A percentile compares a stretch with the other conserved stretches of the same genome.
Conservation (phyloP, 2,329 filamentous ascomycete species). For the Cercospora berteroae region DNA sequence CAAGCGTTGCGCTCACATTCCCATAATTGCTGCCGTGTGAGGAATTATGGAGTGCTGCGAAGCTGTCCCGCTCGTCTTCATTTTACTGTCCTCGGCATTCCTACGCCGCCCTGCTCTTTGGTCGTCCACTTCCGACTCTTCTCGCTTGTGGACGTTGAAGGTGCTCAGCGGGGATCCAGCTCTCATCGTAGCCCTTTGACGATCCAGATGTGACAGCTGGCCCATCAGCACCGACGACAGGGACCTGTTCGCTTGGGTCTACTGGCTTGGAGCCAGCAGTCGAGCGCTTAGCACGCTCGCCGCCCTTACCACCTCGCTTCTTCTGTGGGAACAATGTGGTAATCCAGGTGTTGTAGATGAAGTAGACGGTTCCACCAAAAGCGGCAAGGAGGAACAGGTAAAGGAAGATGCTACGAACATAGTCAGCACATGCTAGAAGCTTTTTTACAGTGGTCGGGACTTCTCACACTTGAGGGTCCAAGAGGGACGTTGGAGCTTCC, state of each 20-base stretch:
- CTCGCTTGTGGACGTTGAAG: slow-evolving; percentile 77
- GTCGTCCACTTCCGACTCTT: slow-evolving; percentile 55
- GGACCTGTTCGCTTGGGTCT: slow-evolving; percentile 57
- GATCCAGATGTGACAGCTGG: slow-evolving; percentile 66
- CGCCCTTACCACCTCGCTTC: slow-evolving; percentile 56
- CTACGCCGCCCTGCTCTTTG: slow-evolving; percentile 42
- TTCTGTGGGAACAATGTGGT: slow-evolving; percentile 91
- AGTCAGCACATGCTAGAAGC: slow-evolving; percentile 4
- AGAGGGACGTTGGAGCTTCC: slow-evolving; percentile 84
- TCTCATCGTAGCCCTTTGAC: slow-evolving; percentile 75
- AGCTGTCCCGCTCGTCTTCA: neutral
- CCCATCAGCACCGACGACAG: slow-evolving; percentile 68
- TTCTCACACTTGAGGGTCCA: slow-evolving; percentile 91
- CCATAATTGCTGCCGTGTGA: neutral
- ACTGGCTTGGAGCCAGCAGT: slow-evolving; percentile 66
- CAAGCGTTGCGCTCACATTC: neutral
- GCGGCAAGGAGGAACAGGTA: slow-evolving; percentile 82
- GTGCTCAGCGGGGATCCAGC: slow-evolving; percentile 89
- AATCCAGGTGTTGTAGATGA: slow-evolving; percentile 98
- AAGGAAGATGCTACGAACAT: slow-evolving; percentile 76
- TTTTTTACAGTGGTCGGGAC: neutral
- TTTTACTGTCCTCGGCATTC: neutral
- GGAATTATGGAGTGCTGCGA: neutral
- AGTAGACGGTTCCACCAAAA: slow-evolving; percentile 82
- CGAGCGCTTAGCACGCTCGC: slow-evolving; percentile 64